A percentile compares a stretch with the other conserved stretches of the same genome.
These are phyloP conservation scores for Aphanocladium album DNA, from an alignment of 2,329 filamentous ascomycete genomes.

Conservation along the genomic window DNA sequence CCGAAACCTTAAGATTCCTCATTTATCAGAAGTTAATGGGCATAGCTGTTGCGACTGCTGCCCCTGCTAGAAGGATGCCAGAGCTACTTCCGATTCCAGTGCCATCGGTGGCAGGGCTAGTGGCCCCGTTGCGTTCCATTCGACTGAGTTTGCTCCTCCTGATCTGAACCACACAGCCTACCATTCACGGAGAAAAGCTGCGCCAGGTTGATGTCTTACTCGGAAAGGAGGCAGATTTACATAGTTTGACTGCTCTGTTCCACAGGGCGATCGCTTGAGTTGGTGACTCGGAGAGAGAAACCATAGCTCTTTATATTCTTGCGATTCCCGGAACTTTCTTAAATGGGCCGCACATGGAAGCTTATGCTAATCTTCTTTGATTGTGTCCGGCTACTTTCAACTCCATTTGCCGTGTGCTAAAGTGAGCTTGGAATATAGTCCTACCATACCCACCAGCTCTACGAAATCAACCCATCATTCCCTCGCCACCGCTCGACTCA, in stretches of 20 bases:
- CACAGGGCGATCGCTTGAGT: background rate
- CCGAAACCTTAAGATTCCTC: background rate
- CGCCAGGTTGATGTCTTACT: background rate
- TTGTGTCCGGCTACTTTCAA: background rate
- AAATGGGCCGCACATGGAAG: no score
- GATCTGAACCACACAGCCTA: background rate
- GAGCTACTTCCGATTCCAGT: background rate
- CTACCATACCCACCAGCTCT: background rate
- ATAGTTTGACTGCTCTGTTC: slow-evolving; percentile 1
- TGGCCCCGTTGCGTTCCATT: background rate
- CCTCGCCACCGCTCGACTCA: background rate
- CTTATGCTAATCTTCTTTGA: background rate
- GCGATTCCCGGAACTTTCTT: background rate
- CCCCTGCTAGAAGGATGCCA: background rate
- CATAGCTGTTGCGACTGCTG: background rate
- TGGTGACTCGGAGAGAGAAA: background rate
- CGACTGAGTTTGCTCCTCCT: background rate
- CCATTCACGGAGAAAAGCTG: background rate
- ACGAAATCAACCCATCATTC: background rate
- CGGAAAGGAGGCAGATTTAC: background rate
- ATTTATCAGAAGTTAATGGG: background rate
- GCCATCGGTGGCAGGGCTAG: background rate
- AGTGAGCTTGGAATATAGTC: background rate
- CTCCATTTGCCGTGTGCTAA: background rate
- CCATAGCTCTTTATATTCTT: background rate